Conservation (phyloP, 108 stramenopile genomes). For the Cyclotella choctawhatcheeana region DNA sequence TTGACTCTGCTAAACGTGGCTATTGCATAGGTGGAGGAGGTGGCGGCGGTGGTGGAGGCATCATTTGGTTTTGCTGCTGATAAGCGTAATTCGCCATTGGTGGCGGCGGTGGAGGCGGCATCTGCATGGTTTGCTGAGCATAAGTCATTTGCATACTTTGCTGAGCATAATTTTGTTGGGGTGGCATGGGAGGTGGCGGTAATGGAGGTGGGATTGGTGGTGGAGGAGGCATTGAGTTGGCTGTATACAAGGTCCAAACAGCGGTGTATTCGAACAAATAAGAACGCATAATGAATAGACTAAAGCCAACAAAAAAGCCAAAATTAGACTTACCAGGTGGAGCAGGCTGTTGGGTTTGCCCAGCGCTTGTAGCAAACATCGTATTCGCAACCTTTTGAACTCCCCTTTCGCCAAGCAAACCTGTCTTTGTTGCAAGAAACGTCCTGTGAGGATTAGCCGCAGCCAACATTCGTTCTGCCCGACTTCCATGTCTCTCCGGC, state of each 20-base stretch:
- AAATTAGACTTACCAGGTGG: constrained; percentile 3
- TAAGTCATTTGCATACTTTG: neutral
- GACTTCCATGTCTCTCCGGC: constrained; percentile 94
- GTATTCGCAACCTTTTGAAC: constrained; percentile 52
- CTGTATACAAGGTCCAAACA: constrained; percentile 2
- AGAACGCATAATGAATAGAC: neutral
- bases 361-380: constrained; percentile 46
- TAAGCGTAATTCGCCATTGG: constrained; percentile 6
- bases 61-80: neutral
- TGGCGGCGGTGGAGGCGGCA: constrained; percentile 38
- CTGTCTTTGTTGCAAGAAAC: constrained; percentile 49
- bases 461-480: constrained; percentile 98
- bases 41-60: neutral
- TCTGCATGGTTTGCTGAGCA: neutral
- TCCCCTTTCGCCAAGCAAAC: constrained; percentile 33
- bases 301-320: neutral
- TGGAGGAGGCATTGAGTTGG: constrained; percentile 22
- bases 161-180: too few species aligned
- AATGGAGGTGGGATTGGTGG: neutral
- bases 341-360: neutral
- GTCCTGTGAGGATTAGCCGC: constrained; percentile 70
- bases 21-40: neutral
- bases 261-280: neutral
- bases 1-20: neutral
- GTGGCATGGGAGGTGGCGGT: constrained; percentile 9